These are phyloP conservation scores for Fusarium temperatum DNA, from an alignment of 2,329 filamentous ascomycete genomes.

Conservation along the genomic window DNA sequence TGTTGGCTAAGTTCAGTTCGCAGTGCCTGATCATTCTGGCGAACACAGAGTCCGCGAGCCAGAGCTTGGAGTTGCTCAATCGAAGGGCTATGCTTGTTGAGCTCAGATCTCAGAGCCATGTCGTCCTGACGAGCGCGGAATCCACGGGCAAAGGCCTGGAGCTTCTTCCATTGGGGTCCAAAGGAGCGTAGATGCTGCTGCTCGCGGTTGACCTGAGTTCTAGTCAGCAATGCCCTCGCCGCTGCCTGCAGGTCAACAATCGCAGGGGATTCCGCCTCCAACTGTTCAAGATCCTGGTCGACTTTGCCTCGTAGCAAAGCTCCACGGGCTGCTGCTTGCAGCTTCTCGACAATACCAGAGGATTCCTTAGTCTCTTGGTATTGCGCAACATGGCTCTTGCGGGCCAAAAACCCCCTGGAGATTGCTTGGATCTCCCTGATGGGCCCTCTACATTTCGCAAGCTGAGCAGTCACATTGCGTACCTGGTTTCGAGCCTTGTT, in stretches of 20 bases:
- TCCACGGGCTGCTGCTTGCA: slow-evolving; percentile 76
- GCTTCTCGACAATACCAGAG: slow-evolving; percentile 61
- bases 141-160: slow-evolving; percentile 57
- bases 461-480: slow-evolving; percentile 64
- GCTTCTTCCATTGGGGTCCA: slow-evolving; percentile 58
- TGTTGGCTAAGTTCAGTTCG: slow-evolving; percentile 60
- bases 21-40: slow-evolving; percentile 44
- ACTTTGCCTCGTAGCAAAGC: slow-evolving; percentile 68
- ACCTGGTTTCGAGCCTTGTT: slow-evolving; percentile 70
- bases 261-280: slow-evolving; percentile 60
- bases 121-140: slow-evolving; percentile 55
- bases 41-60: slow-evolving; percentile 52
- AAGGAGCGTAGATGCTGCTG: slow-evolving; percentile 61
- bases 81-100: slow-evolving; percentile 54
- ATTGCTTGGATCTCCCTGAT: slow-evolving; percentile 72
- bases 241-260: slow-evolving; percentile 71
- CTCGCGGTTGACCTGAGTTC: slow-evolving; percentile 62
- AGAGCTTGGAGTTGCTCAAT: slow-evolving; percentile 60
- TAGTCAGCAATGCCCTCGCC: slow-evolving; percentile 68
- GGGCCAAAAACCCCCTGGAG: slow-evolving; percentile 73
- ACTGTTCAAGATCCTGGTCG: slow-evolving; percentile 60
- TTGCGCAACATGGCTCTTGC: slow-evolving; percentile 65
- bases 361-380: slow-evolving; percentile 63
- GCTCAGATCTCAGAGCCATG: slow-evolving; percentile 57
- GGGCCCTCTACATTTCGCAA: slow-evolving; percentile 69